Evolutionary conservation across 305 asterid genomes (phyloP).

Genomic region (Caryopteris hybrid): DNA sequence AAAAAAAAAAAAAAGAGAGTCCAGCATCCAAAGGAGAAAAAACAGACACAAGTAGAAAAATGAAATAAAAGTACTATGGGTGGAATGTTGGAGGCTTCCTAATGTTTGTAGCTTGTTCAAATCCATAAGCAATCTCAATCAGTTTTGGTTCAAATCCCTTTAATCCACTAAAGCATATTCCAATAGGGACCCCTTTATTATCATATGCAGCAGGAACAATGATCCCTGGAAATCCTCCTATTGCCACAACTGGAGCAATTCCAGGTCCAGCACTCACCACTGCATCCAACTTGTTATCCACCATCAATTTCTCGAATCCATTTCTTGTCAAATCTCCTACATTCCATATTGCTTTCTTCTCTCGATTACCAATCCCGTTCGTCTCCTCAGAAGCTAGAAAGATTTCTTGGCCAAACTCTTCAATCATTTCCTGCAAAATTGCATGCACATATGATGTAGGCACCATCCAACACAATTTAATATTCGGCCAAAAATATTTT

Average conservation of each 20-base stretch:
- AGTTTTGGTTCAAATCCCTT: conserved; percentile 43
- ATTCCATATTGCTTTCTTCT: conserved; percentile 16
- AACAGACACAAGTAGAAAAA: too few relatives aligned
- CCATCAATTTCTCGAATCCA: conserved; percentile 41
- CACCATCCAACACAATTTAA: too few relatives aligned
- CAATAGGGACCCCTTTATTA: conserved; percentile 29
- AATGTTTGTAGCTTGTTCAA: conserved; percentile 52
- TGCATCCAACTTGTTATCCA: conserved; percentile 36
- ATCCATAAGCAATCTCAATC: conserved; percentile 50
- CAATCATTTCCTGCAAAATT: conserved; percentile 36
- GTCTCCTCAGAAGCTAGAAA: conserved; percentile 43
- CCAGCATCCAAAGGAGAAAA: too few relatives aligned
- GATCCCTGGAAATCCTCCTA: conserved; percentile 53
- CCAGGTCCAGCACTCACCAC: conserved; percentile 10
- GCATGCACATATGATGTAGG: too few relatives aligned
- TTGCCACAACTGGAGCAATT: conserved; percentile 27
- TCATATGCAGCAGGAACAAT: conserved; percentile 51
- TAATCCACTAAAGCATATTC: conserved; percentile 49
- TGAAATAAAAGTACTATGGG: background rate
- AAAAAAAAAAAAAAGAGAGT: too few relatives aligned
- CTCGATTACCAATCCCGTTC: conserved; percentile 32
- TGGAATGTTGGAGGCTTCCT: conserved; percentile 46
- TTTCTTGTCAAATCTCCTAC: conserved; percentile 10
- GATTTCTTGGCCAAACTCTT: conserved; percentile 30
- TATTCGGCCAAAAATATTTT: too few relatives aligned